A percentile compares a stretch with the other conserved stretches of the same genome.
Evolutionary conservation across 805 yeast genomes (phyloP).

Genomic region (Pichia deserticola): DNA sequence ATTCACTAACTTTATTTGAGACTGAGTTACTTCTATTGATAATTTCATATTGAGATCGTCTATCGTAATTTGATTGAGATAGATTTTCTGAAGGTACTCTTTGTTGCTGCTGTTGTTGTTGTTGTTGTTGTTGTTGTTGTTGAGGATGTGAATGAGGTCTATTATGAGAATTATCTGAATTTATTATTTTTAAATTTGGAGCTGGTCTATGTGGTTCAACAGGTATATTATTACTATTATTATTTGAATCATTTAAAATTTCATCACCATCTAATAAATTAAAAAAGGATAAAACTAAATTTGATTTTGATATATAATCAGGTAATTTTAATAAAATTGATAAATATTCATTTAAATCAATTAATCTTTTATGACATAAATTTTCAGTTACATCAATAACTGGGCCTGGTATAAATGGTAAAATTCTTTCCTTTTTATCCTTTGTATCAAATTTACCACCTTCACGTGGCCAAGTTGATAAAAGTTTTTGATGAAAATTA

Average conservation of each 20-base stretch:
- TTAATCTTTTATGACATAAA: slow-evolving; percentile 46
- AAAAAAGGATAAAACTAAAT: slow-evolving; percentile 64
- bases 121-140: neutral
- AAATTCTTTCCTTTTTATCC: slow-evolving; percentile 66
- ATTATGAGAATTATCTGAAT: slow-evolving; percentile 14
- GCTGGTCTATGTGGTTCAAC: slow-evolving; percentile 26
- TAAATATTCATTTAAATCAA: slow-evolving; percentile 46
- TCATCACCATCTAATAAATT: slow-evolving; percentile 58
- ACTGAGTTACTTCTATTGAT: slow-evolving; percentile 13
- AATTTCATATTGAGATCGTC: slow-evolving; percentile 44
- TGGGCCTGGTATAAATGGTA: slow-evolving; percentile 97
- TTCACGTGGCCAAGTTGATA: slow-evolving; percentile 83
- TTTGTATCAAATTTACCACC: slow-evolving; percentile 77
- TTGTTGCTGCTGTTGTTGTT: slow-evolving; percentile 12
- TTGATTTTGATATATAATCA: slow-evolving; percentile 60
- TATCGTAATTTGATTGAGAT: slow-evolving; percentile 42
- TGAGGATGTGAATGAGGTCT: neutral
- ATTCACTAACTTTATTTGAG: slow-evolving; percentile 18
- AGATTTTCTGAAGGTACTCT: slow-evolving; percentile 35
- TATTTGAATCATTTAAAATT: slow-evolving; percentile 27
- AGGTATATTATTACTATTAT: slow-evolving; percentile 13
- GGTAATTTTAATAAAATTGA: slow-evolving; percentile 63
- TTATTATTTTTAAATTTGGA: slow-evolving; percentile 24
- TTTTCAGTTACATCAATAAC: slow-evolving; percentile 80
- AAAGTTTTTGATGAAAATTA: slow-evolving; percentile 77